phyloP scores from a whole-genome alignment of 768 basidiomycete species.

The Gymnopilus junonius region DNA sequence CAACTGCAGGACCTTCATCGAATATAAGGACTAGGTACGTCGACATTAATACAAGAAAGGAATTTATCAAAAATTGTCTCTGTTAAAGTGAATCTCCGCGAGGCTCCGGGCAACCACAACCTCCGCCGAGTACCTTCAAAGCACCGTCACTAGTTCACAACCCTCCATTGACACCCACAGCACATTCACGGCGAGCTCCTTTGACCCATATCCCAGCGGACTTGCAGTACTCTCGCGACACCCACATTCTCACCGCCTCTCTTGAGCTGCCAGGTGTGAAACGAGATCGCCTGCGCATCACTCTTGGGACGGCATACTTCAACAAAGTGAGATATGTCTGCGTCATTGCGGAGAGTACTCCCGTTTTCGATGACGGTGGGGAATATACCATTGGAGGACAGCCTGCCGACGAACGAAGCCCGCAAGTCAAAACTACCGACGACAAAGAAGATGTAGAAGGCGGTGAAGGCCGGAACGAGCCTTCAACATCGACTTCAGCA shows the following conservation, averaged over 20 bases:
- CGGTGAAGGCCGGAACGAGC: background rate
- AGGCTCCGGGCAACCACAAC: background rate
- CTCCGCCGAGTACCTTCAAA: background rate
- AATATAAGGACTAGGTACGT: slow-evolving; percentile 2
- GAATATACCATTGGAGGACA: slow-evolving; percentile 1
- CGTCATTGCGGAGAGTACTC: slow-evolving; percentile 50
- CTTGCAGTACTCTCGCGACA: slow-evolving; percentile 56
- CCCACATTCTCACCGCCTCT: slow-evolving; percentile 56
- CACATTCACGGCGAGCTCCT: background rate
- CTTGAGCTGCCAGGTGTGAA: slow-evolving; percentile 75
- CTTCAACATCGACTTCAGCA: background rate
- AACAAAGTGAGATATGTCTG: slow-evolving; percentile 54
- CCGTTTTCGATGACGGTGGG: slow-evolving; percentile 38
- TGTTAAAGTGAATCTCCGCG: background rate
- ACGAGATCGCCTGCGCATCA: slow-evolving; percentile 58
- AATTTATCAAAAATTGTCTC: background rate
- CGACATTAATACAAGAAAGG: background rate
- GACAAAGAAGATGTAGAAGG: slow-evolving; percentile 5
- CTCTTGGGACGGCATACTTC: slow-evolving; percentile 61
- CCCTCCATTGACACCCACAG: background rate
- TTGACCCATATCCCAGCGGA: slow-evolving; percentile 55
- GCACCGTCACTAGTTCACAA: background rate
- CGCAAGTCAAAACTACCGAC: background rate
- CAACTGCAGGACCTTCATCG: slow-evolving; percentile 15
- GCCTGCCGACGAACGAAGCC: slow-evolving; percentile 2